These are phyloP conservation scores for Peronospora destructor DNA, from an alignment of 352 stramenopile species.

Conservation along the genomic window DNA sequence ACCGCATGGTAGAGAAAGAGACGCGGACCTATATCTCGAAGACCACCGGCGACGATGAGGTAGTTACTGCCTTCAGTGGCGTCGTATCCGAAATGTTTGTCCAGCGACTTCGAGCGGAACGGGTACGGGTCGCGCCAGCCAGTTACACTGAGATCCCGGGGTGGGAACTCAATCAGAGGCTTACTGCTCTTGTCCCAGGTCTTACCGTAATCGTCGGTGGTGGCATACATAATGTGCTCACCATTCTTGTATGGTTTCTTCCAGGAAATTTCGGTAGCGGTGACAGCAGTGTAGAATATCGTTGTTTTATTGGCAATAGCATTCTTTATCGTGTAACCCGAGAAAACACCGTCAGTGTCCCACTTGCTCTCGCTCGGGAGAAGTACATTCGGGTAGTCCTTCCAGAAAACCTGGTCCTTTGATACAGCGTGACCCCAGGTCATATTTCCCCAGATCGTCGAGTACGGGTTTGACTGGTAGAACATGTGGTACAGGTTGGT, in stretches of 20 bases:
- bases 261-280: slow-evolving; percentile 41
- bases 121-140: slow-evolving; percentile 58
- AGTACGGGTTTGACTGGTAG: slow-evolving; percentile 66
- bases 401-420: slow-evolving; percentile 63
- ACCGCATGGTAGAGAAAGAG: slow-evolving; percentile 62
- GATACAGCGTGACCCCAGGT: slow-evolving; percentile 73
- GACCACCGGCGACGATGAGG: slow-evolving; percentile 45
- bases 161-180: slow-evolving; percentile 42
- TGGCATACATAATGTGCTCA: slow-evolving; percentile 65
- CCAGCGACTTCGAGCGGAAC: slow-evolving; percentile 53
- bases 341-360: slow-evolving; percentile 71
- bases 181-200: slow-evolving; percentile 54
- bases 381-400: slow-evolving; percentile 57
- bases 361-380: slow-evolving; percentile 47
- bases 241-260: slow-evolving; percentile 48
- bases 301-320: slow-evolving; percentile 58
- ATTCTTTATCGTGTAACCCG: slow-evolving; percentile 52
- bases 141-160: slow-evolving; percentile 45
- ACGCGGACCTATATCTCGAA: slow-evolving; percentile 43
- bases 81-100: slow-evolving; percentile 30
- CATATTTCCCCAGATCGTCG: slow-evolving; percentile 62
- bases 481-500: slow-evolving; percentile 74
- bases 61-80: slow-evolving; percentile 39
- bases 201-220: slow-evolving; percentile 45
- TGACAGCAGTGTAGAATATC: slow-evolving; percentile 62